Conservation (phyloP, 306 rosid species). For the Acmispon strigosus region DNA sequence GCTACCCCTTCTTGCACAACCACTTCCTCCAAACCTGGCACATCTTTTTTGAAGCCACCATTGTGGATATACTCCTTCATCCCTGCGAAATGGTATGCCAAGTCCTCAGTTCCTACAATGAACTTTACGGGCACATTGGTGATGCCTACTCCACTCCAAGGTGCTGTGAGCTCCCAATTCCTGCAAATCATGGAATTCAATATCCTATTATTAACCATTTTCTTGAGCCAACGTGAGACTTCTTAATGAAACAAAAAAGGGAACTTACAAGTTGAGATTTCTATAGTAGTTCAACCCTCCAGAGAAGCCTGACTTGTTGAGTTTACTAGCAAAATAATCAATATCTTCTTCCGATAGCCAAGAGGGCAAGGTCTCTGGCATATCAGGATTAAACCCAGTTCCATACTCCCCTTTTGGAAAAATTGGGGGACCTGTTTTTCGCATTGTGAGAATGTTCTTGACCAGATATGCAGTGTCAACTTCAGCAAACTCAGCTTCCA, state of each 20-base stretch:
- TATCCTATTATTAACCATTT: background rate
- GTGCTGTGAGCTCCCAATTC: conserved; percentile 36
- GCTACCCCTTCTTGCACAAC: conserved; percentile 33
- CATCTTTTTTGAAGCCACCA: conserved; percentile 30
- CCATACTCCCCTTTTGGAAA: no score
- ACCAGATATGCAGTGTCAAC: no score
- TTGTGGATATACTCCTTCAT: conserved; percentile 22
- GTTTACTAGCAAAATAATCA: no score
- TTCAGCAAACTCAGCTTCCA: no score
- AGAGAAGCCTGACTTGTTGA: no score
- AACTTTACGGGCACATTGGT: conserved; percentile 24
- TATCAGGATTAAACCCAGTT: no score
- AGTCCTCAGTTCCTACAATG: conserved; percentile 15
- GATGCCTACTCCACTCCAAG: conserved; percentile 29
- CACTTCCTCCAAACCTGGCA: conserved; percentile 30
- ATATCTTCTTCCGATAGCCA: no score
- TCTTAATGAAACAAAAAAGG: background rate
- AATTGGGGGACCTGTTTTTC: no score
- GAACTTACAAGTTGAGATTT: background rate
- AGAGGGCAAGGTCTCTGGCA: no score
- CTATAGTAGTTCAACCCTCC: no score
- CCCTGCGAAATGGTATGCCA: conserved; percentile 14
- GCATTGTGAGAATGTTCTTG: no score
- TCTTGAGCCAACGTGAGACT: no score
- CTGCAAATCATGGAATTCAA: conserved; percentile 8